Conservation (phyloP, 306 rosid species). For the Begonia peltatifolia region DNA sequence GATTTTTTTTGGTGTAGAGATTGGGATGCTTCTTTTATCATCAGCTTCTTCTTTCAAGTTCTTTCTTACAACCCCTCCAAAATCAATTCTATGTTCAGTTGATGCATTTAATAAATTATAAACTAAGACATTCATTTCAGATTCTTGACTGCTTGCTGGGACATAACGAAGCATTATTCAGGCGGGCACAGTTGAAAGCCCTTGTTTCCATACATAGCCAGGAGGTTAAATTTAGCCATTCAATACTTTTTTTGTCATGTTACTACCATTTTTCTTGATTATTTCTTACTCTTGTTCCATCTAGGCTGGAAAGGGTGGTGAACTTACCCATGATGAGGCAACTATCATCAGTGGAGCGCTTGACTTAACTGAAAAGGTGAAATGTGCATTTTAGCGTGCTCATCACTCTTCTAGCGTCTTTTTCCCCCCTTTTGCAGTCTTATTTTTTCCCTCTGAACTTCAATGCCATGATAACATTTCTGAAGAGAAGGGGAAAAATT, state of each 20-base stretch:
- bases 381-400: no score
- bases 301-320: conserved; percentile 98
- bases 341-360: conserved; percentile 84
- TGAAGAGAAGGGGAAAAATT: no score
- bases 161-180: conserved; percentile 37
- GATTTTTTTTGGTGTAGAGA: not conserved
- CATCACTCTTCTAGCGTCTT: no score
- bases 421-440: no score
- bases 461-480: no score
- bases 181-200: conserved; percentile 43
- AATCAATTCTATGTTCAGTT: not conserved
- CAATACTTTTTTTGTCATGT: not conserved
- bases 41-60: not conserved
- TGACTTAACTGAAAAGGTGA: no score
- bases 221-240: conserved; percentile 15
- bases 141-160: conserved; percentile 70
- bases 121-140: conserved; percentile 22
- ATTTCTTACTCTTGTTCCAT: not conserved
- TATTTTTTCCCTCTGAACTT: no score
- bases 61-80: no score
- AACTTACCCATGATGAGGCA: conserved; percentile 86
- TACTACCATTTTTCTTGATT: not conserved
- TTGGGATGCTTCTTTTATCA: not conserved
- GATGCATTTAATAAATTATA: not conserved
- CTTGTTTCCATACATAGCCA: conserved; percentile 35